phyloP scores from a whole-genome alignment of 2,329 filamentous ascomycete genomes.

The Calonectria pseudoreteaudii region DNA sequence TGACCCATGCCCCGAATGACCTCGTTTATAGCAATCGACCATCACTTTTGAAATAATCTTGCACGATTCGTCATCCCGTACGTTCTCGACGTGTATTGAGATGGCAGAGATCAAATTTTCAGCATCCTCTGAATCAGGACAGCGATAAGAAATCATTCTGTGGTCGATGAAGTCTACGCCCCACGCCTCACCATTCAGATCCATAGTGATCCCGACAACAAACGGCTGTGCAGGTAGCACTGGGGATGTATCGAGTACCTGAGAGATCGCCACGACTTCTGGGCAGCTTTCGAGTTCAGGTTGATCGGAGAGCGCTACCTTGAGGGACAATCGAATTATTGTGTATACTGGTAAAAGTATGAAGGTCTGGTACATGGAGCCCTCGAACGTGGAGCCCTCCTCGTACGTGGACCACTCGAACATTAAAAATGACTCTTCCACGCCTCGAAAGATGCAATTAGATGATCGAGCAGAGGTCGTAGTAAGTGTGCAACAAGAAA shows the following conservation, averaged over 20 bases:
- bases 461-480: neutral
- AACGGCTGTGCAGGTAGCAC: neutral
- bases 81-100: neutral
- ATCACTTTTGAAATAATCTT: neutral
- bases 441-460: neutral
- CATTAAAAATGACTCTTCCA: neutral
- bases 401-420: too few relatives aligned
- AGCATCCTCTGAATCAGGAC: neutral
- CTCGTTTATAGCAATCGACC: too few relatives aligned
- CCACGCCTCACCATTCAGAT: too few relatives aligned
- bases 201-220: neutral
- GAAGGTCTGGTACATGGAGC: neutral
- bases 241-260: neutral
- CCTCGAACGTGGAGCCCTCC: too few relatives aligned
- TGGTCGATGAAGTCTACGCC: too few relatives aligned
- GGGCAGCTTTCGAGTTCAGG: neutral
- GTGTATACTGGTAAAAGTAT: neutral
- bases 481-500: neutral
- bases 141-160: neutral
- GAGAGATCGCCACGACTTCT: neutral
- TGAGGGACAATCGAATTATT: neutral
- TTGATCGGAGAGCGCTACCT: neutral
- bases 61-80: neutral
- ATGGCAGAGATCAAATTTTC: neutral
- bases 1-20: neutral